Conservation (phyloP, 257 asterid species). For the Osmanthus fragrans region DNA sequence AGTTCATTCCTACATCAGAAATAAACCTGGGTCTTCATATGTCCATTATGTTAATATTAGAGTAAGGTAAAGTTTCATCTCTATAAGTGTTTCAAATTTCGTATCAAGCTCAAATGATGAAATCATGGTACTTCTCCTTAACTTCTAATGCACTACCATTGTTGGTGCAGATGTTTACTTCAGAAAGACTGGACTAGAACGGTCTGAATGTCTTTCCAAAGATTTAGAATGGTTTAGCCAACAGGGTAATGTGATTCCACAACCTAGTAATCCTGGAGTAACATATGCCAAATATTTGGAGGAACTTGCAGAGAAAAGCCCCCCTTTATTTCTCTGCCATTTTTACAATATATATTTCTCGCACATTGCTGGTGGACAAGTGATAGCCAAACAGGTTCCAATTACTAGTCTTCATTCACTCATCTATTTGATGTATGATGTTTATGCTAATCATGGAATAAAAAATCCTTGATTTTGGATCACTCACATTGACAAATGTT, state of each 20-base stretch:
- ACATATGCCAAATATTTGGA: constrained; percentile 64
- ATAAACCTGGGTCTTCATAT: neutral
- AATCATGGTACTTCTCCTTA: neutral
- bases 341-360: constrained; percentile 92
- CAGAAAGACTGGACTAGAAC: constrained; percentile 86
- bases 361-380: constrained; percentile 89
- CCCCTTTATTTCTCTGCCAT: constrained; percentile 74
- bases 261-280: constrained; percentile 72
- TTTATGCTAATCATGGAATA: neutral
- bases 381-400: constrained; percentile 74
- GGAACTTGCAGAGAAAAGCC: constrained; percentile 74
- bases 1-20: neutral
- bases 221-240: constrained; percentile 74
- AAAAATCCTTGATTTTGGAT: neutral
- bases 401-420: constrained; percentile 6
- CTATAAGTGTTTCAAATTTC: neutral
- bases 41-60: neutral
- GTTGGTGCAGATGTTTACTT: constrained; percentile 75
- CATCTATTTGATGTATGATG: constrained; percentile 17
- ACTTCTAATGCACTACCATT: constrained; percentile 10
- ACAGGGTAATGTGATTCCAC: constrained; percentile 65
- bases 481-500: neutral
- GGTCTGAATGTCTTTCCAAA: constrained; percentile 51
- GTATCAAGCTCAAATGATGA: neutral
- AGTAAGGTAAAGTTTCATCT: neutral